Percentiles rank a stretch among this genome's conserved stretches.
Evolutionary conservation across 2,329 filamentous ascomycete species (phyloP).

Genomic region (Penicillium freii): DNA sequence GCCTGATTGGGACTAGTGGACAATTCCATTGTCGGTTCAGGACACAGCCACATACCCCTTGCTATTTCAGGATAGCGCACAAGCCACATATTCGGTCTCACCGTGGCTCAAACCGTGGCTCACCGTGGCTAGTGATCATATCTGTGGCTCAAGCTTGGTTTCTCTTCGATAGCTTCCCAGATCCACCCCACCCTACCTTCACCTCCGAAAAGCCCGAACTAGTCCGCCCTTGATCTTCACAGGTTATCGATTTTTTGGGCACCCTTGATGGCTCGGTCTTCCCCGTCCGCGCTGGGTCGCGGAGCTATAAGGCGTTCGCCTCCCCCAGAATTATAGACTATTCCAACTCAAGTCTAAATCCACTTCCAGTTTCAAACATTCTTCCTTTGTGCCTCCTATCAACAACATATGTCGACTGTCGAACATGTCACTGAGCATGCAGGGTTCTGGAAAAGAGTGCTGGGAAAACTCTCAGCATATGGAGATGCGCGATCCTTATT

Average conservation of each 20-base stretch:
- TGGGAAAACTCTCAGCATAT: constrained; percentile 32
- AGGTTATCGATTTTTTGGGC: constrained; percentile 21
- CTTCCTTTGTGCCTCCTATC: background rate
- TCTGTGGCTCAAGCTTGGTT: constrained; percentile 13
- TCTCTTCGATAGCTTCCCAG: constrained; percentile 20
- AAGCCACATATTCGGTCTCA: constrained; percentile 22
- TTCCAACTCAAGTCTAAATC: constrained; percentile 1
- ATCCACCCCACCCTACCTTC: constrained; percentile 19
- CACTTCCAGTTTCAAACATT: background rate
- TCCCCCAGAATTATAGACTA: constrained; percentile 8
- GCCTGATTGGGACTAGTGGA: background rate
- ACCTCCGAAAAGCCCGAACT: constrained; percentile 20
- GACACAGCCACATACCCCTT: constrained; percentile 18
- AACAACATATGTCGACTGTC: constrained; percentile 23
- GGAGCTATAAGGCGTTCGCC: constrained; percentile 19
- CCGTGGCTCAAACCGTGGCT: constrained; percentile 19
- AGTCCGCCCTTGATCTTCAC: constrained; percentile 30
- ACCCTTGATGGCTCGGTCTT: constrained; percentile 21
- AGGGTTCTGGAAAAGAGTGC: constrained; percentile 31
- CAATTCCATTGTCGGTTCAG: background rate
- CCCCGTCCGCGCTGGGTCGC: constrained; percentile 9
- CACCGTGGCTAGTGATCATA: constrained; percentile 18
- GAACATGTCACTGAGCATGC: constrained; percentile 32
- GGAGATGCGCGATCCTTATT: constrained; percentile 30
- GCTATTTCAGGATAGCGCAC: constrained; percentile 14